Base-by-base conservation (phyloP, 805 yeast species). In the Yarrowia sp. region DNA sequence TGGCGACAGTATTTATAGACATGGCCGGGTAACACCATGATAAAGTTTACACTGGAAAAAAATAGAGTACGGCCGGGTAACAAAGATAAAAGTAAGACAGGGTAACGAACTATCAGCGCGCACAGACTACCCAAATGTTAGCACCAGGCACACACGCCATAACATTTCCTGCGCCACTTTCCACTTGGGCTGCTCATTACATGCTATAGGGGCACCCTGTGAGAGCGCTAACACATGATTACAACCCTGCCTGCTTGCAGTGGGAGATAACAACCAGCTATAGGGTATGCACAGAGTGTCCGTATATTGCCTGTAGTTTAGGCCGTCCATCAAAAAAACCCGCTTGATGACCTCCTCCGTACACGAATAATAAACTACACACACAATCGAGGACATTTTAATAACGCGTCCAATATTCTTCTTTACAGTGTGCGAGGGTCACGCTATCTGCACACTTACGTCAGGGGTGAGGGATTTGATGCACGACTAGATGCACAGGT, bases 391-490 rank as follows among this genome's bases (percentile, higher is more conserved):
- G 24, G 27, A 4, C 29, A n/a, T 4, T 47, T 32, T 47, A 47
- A 47, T 47, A 47, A 31, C 55, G 55, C 55, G 38, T 19, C 55
- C 16, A 21, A 25, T 25, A n/a, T 16, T 16, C 16, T 24, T 41
- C n/a, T 16, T 7, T 49, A 33, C 56, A 29, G 55, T 46, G 49
- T 16, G 39, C n/a, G 18, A 7, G n/a, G 33, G 33, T 27, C 25
- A 44, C 22, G n/a, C 29, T 21, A 51, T 33, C 58, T 51, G 58
- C 58, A 51, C 58, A 25, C 58, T 51, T 51, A 51, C 58, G 58
- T 51, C 58, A 51, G 42, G 42, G 41, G 41, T 51, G 58, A 47
- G 55, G 55, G 55, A 47, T 47, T 47, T 47, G 55, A 47, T 32
- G 55, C 55, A 47, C 55, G 38, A 31, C 55, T 31, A 31, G 27